These are phyloP conservation scores for Euphorbia celastroides DNA, from an alignment of 441 rosid species.

Conservation along the genomic window DNA sequence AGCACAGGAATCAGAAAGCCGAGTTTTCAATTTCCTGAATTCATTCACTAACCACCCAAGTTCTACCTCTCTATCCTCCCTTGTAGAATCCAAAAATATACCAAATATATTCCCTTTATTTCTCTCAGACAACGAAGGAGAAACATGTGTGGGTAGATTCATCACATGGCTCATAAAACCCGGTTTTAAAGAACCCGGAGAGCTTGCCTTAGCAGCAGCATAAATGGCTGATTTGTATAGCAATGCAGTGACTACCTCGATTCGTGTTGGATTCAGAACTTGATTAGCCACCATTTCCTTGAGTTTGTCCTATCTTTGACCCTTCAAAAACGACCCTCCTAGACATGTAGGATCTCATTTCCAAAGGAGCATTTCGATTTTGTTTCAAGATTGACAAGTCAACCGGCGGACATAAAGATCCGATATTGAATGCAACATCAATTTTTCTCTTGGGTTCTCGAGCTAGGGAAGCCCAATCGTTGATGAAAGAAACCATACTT, in stretches of 20 bases:
- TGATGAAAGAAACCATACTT: conserved; percentile 15
- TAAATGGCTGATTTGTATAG: not conserved
- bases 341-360: not conserved
- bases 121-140: not conserved
- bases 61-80: not conserved
- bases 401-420: conserved; percentile 18
- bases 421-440: conserved; percentile 7
- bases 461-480: conserved; percentile 18
- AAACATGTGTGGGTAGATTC: not conserved
- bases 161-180: not conserved
- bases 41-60: not conserved
- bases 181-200: not conserved
- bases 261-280: not conserved
- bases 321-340: conserved; percentile 27
- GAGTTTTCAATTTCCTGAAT: not conserved
- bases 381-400: not conserved
- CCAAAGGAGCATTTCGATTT: not conserved
- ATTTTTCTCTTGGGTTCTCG: not conserved
- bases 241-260: not conserved
- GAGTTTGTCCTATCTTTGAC: conserved; percentile 12
- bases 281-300: conserved; percentile 9
- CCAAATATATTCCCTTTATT: not conserved
- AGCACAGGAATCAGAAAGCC: not conserved
- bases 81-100: not conserved
- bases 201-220: not conserved